These are phyloP conservation scores for Helichrysum umbraculigerum DNA, from an alignment of 129 eudicot genomes.

Conservation along the genomic window DNA sequence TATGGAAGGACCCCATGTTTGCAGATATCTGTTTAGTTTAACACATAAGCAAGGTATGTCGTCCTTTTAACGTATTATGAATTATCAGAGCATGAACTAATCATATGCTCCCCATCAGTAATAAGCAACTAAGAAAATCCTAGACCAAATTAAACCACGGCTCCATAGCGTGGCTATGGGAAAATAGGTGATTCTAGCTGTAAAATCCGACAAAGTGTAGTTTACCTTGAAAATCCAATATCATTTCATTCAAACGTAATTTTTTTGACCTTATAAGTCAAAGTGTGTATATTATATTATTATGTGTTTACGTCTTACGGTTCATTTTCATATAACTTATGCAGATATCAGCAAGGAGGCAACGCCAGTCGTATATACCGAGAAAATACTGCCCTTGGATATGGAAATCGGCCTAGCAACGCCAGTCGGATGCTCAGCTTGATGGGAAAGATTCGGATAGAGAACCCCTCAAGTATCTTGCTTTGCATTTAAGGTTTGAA, in stretches of 20 bases:
- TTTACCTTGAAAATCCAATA: neutral
- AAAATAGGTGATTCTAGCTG: neutral
- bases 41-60: slow-evolving; percentile 37
- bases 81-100: neutral
- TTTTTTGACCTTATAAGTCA: neutral
- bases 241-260: neutral
- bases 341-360: slow-evolving; percentile 89
- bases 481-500: too few species aligned
- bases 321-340: slow-evolving; percentile 73
- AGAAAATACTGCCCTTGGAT: slow-evolving; percentile 82
- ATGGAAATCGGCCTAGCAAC: slow-evolving; percentile 86
- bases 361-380: slow-evolving; percentile 54
- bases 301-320: slow-evolving; percentile 1
- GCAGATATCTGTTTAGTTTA: slow-evolving; percentile 8
- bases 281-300: neutral
- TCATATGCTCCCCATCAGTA: neutral
- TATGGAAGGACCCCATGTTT: slow-evolving; percentile 97
- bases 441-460: slow-evolving; percentile 17
- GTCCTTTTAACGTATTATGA: neutral
- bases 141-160: neutral
- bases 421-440: slow-evolving; percentile 54
- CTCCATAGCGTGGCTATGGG: neutral
- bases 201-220: neutral
- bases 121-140: neutral
- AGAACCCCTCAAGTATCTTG: too few species aligned